Evolutionary conservation across 495 filamentous ascomycete genomes (phyloP).

Genomic region (Penicillium parvum): DNA sequence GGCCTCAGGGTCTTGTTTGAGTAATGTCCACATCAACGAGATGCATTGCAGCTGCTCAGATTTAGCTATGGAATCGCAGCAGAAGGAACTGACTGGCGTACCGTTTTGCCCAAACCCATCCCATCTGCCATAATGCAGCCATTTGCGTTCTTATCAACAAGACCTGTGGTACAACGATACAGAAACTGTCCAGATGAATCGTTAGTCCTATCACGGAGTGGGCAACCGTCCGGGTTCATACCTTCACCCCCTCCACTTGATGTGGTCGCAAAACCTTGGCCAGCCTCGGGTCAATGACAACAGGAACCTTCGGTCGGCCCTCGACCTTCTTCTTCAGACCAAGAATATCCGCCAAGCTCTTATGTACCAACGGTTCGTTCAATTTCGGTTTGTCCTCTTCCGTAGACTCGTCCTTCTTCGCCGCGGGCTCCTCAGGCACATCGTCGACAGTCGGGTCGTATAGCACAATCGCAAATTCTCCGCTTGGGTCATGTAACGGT

Average conservation of each 20-base stretch:
- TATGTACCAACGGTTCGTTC: slow-evolving; percentile 81
- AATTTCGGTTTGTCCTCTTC: slow-evolving; percentile 54
- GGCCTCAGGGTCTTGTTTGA: slow-evolving; percentile 93
- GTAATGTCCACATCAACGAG: slow-evolving; percentile 85
- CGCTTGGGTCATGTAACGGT: slow-evolving; percentile 89
- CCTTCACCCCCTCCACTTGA: slow-evolving; percentile 96
- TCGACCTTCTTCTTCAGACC: slow-evolving; percentile 88
- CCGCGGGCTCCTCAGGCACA: slow-evolving; percentile 54
- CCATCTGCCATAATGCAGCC: slow-evolving; percentile 99
- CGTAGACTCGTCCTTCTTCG: slow-evolving; percentile 48
- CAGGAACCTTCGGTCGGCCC: slow-evolving; percentile 79
- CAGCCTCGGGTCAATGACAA: slow-evolving; percentile 91
- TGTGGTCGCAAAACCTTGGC: slow-evolving; percentile 91
- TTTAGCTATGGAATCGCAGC: slow-evolving; percentile 30
- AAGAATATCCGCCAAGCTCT: slow-evolving; percentile 92
- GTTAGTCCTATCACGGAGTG: neutral
- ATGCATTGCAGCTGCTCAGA: slow-evolving; percentile 61
- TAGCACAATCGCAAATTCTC: slow-evolving; percentile 93
- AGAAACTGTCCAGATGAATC: slow-evolving; percentile 57
- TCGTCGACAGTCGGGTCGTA: slow-evolving; percentile 95
- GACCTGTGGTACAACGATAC: slow-evolving; percentile 86
- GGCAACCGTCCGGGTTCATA: slow-evolving; percentile 13
- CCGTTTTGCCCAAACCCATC: slow-evolving; percentile 96
- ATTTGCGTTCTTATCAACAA: slow-evolving; percentile 91
- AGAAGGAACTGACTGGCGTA: slow-evolving; percentile 26